Evolutionary conservation across 2,329 filamentous ascomycete species (phyloP), one percentile per base, ranked within the genome.

Genomic region (Ophiostoma sp.): DNA sequence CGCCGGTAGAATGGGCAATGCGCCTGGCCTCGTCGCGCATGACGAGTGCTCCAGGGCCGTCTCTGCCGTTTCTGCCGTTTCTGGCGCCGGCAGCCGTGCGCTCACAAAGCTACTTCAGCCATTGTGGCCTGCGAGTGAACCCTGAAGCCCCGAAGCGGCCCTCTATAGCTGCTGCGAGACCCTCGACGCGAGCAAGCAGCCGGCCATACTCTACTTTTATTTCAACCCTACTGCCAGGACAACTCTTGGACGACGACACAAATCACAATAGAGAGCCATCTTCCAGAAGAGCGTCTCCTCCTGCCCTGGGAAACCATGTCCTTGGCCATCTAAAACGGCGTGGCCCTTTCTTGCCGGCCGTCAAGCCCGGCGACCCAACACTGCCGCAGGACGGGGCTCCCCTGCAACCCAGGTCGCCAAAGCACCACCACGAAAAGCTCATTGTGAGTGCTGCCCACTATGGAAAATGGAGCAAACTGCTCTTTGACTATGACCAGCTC

Each of bases 391-490:
- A 6, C 36, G 36, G 36, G 36, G 15, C 27, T 31, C n/a, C 36
- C 1, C 39, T 33, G 5, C 13, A 44, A 3, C 36, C 13, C 23
- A 41, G 11, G 4, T 11, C 65, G 1, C 11, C 10, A n/a, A 17
- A 44, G n/a, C 65, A 44, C n/a, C 36, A 67, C 23, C 13, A 10
- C 67, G 69, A 65, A 33, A 69, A 52, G 60, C n/a, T 60, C 31
- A 13, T 73, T 44, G 68, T 74, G 41, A 67, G 68, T 33, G 72
- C 73, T 0, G 67, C 70, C 1, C 68, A 73, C 31, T 76, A 75
- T 44, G 76, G 76, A 0, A 75, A 75, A 70, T 78, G 76, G 76
- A 73, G 71, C 20, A 69, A 70, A 8, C 69, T 78, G 33, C 71
- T 75, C 10, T 71, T 73, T 17, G 74, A 77, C 68, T 73, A 76